Percentiles rank a stretch among this genome's conserved stretches.
Evolutionary conservation across 2,329 filamentous ascomycete genomes (phyloP).

Genomic region (Rhexocercosporidium sp.): DNA sequence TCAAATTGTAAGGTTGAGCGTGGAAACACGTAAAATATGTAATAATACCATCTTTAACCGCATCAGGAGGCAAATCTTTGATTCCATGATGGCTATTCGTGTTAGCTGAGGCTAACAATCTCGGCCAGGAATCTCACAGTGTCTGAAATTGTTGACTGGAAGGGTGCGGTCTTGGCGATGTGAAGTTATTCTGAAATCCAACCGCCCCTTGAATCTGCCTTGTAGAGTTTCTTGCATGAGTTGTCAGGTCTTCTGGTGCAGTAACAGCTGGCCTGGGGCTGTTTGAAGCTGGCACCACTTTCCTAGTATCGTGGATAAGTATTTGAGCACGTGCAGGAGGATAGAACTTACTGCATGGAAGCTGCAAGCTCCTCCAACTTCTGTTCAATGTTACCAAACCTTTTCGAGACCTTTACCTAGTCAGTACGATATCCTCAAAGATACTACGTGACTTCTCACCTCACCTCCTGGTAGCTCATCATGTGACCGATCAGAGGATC

Average conservation of each 20-base stretch:
- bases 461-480: slow-evolving; percentile 11
- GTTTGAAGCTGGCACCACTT: slow-evolving; percentile 8
- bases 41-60: slow-evolving; percentile 25
- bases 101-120: not conserved
- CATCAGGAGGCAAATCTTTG: slow-evolving; percentile 18
- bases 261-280: not conserved
- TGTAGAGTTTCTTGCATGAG: not conserved
- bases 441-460: not conserved
- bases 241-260: not conserved
- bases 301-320: not conserved
- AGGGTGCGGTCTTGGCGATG: not conserved
- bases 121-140: not conserved
- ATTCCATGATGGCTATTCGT: not conserved
- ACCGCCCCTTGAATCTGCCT: not conserved
- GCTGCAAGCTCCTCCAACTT: slow-evolving; percentile 29
- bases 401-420: slow-evolving; percentile 18
- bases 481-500: slow-evolving; percentile 7
- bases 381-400: slow-evolving; percentile 30
- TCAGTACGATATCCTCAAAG: not conserved
- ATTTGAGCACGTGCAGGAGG: not conserved
- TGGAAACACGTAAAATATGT: slow-evolving; percentile 30
- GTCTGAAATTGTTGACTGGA: not conserved
- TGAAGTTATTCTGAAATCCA: not conserved
- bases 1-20: slow-evolving; percentile 27
- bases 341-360: slow-evolving; percentile 21